Base-by-base conservation (phyloP, 2,329 filamentous ascomycete species). In the Venturia pyrina region DNA sequence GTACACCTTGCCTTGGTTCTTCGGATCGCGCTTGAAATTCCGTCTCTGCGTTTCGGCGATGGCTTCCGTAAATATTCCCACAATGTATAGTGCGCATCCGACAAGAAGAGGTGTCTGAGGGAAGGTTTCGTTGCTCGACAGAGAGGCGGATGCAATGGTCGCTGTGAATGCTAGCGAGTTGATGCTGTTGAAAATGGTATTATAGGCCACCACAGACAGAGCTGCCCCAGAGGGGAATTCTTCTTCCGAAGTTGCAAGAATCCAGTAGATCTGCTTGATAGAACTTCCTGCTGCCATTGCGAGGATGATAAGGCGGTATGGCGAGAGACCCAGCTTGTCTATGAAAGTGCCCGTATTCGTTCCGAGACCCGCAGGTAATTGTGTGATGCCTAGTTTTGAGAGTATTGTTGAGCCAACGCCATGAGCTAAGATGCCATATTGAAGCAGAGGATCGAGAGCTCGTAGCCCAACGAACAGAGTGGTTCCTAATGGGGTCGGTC, bases 261-360 rank as follows among this genome's bases (percentile, higher is more conserved):
- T 74, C 81, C 83, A 85, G 73, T 82, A 81, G 70, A 82, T 80
- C 67, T 87, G 85, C 75, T 87, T 87, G 37, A 81, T 66, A 32
- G 79, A 76, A 48, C 77, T 79, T 65, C 81, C 85, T 53, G 78
- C 74, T 28, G 81, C 77, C 82, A 87, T 85, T 64, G 73, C 75
- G 6, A 86, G 72, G 10, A 87, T 74, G 59, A 85, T 75, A 10
- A 80, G 74, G 34, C 81, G 76, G 68, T 82, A 81, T 0, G 79
- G 80, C 21, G 81, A 82, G 0, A 86, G 78, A 13, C 77, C 78
- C 2, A 83, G 72, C 37, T 70, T 69, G 69, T 81, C 77, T 68
- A 82, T 72, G 15, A 73, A 68, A 15, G 77, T 74, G 59, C 76
- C 75, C 3, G 77, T 78, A 57, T 76, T 70, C n/a, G 76, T 68